These are phyloP conservation scores for Xylariomycetidae sp. DNA, from an alignment of 2,329 filamentous ascomycete genomes.

Conservation along the genomic window DNA sequence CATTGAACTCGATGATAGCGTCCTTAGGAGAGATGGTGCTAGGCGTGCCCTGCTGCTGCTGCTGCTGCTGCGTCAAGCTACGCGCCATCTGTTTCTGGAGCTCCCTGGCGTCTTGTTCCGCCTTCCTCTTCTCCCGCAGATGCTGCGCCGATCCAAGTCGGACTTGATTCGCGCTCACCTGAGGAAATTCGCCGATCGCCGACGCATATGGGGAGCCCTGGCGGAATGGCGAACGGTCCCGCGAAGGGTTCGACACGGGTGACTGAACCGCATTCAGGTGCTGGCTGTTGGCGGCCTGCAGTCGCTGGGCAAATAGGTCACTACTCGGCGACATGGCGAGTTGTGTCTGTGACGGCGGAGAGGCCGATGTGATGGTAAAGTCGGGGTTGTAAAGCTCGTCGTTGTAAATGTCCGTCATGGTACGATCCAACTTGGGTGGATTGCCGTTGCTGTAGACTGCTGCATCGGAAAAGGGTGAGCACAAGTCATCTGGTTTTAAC, in stretches of 20 bases:
- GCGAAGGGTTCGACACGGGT: conserved; percentile 41
- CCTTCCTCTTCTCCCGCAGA: conserved; percentile 57
- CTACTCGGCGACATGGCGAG: conserved; percentile 48
- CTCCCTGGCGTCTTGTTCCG: conserved; percentile 51
- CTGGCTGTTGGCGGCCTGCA: conserved; percentile 75
- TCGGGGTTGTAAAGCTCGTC: conserved; percentile 80
- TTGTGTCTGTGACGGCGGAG: conserved; percentile 42
- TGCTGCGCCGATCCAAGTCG: conserved; percentile 52
- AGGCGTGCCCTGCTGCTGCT: conserved; percentile 45
- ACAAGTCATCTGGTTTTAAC: conserved; percentile 51
- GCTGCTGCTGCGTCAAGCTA: conserved; percentile 32
- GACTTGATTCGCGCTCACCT: conserved; percentile 25
- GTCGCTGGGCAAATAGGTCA: conserved; percentile 66
- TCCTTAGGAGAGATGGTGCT: conserved; percentile 96
- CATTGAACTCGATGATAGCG: conserved; percentile 78
- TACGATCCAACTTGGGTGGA: conserved; percentile 72
- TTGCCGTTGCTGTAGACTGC: conserved; percentile 45
- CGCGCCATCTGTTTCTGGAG: conserved; percentile 38
- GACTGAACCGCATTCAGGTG: conserved; percentile 58
- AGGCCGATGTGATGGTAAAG: conserved; percentile 54
- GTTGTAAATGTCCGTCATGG: conserved; percentile 78
- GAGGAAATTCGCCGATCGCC: conserved; percentile 39
- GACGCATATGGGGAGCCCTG: conserved; percentile 61
- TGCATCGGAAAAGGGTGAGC: conserved; percentile 61
- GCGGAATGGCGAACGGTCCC: conserved; percentile 78